Evolutionary conservation across 2,329 filamentous ascomycete species (phyloP).

Genomic region (Graphiopsis chlorocephala): DNA sequence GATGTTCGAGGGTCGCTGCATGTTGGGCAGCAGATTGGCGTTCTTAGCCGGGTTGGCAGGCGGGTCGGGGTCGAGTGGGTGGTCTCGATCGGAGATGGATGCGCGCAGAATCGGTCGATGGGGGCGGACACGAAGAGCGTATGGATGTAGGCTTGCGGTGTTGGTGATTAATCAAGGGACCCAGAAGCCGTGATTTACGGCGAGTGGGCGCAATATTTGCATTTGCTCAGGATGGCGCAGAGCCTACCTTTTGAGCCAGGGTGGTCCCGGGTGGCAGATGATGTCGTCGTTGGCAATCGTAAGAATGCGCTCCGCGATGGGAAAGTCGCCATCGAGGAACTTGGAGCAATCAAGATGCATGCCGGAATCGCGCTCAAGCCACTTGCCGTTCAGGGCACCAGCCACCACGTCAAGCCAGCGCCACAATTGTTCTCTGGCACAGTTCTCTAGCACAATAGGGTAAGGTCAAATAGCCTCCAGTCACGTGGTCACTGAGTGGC

Average conservation of each 20-base stretch:
- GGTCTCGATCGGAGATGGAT: slow-evolving; percentile 11
- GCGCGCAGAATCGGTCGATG: slow-evolving; percentile 13
- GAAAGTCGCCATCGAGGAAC: slow-evolving; percentile 11
- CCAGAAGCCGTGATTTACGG: not conserved
- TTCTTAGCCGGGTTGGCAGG: not conserved
- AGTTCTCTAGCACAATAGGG: not conserved
- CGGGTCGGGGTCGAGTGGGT: not conserved
- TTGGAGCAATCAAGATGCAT: not conserved
- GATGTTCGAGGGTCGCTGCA: slow-evolving; percentile 21
- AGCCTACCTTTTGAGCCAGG: not conserved
- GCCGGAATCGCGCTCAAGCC: slow-evolving; percentile 13
- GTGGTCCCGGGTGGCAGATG: slow-evolving; percentile 1
- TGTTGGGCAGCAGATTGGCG: slow-evolving; percentile 4
- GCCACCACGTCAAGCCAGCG: not conserved
- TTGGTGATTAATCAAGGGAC: slow-evolving; percentile 3
- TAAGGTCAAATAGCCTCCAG: not conserved
- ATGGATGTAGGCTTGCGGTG: not conserved
- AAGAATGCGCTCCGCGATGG: slow-evolving; percentile 5
- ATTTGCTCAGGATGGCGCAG: slow-evolving; percentile 7
- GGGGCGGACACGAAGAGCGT: not conserved
- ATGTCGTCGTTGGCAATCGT: slow-evolving; percentile 6
- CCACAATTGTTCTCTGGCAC: not conserved
- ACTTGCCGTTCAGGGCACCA: not conserved
- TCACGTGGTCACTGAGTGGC: not conserved
- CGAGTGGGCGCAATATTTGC: not conserved